Base-by-base conservation (phyloP, 306 rosid genomes). In the Trifolium repens region DNA sequence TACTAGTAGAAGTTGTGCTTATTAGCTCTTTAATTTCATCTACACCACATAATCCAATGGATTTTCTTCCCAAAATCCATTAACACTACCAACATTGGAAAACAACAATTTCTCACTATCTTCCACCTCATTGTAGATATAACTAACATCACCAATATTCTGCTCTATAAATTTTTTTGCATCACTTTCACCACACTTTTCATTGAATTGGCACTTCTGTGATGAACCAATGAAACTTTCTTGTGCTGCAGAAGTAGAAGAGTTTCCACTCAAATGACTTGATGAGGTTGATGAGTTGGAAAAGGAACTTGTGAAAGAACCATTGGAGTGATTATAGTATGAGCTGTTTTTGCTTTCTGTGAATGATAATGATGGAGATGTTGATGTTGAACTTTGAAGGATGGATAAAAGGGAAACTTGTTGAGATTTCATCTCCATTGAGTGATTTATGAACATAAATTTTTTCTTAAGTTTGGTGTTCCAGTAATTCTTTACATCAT, bases 381-480 rank as follows among this genome's bases (percentile, higher is more conserved):
- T n/a, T 55, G 5, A 9, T 65, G 91, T 77, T 27, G 86, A 68
- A 43, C 69, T 53, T 79, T 87, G 86, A 64, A 86, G 81, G 58
- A 64, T 53, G 14, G 88, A 64, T 35, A 80, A 74, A 81, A 54
- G 71, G 68, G 78, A 64, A 17, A 59, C 69, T 65, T 80, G 79
- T n/a, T 74, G 85, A 72, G 78, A 43, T 13, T 84, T 86, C 67
- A 52, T 57, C 7, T 79, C 88, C 46, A 84, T 14, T 69, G 76
- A 75, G 54, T 71, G 70, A 59, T 78, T 78, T 58, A 78, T 62
- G 67, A 73, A 69, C 85, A 87, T 81, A 42, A 86, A 70, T 72
- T 91, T 94, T 83, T 91, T 94, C 93, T 90, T 94, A 4, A 94
- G 96, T 78, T 90, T 91, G n/a, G 97, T 91, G 90, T 94, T 94